Conservation (phyloP, 1,284 basidiomycete species). For the Heterobasidion annosum region DNA sequence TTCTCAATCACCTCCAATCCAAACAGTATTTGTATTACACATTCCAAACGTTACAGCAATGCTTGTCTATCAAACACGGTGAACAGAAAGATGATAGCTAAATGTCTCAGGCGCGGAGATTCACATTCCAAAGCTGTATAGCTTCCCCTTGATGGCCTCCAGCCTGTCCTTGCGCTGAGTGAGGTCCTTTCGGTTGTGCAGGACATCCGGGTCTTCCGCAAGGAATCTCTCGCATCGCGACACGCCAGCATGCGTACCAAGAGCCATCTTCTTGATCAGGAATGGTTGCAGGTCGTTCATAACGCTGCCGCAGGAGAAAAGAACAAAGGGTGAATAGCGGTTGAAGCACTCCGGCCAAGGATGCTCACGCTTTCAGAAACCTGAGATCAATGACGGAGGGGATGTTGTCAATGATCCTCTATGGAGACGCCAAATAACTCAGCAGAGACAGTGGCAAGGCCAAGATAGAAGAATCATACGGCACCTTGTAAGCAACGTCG, state of each 20-base stretch:
- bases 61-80: background rate
- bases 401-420: constrained; percentile 41
- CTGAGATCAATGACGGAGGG: constrained; percentile 36
- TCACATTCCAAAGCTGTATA: constrained; percentile 21
- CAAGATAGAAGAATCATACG: constrained; percentile 1
- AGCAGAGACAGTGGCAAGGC: background rate
- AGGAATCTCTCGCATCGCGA: constrained; percentile 29
- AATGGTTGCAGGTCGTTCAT: constrained; percentile 23
- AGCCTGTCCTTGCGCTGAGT: constrained; percentile 19
- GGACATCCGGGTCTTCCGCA: constrained; percentile 30
- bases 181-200: constrained; percentile 26
- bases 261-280: constrained; percentile 28
- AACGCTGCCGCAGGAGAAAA: constrained; percentile 12
- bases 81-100: background rate
- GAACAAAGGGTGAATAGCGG: background rate
- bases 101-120: background rate
- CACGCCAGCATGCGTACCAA: constrained; percentile 26
- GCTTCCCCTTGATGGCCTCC: constrained; percentile 22
- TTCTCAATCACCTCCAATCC: background rate
- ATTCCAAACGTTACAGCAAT: no score
- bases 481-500: constrained; percentile 37
- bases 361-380: constrained; percentile 25
- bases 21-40: no score
- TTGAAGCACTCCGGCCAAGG: background rate
- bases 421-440: background rate